Evolutionary conservation across 352 stramenopile genomes (phyloP).

Genomic region (Pythium sukuiense): DNA sequence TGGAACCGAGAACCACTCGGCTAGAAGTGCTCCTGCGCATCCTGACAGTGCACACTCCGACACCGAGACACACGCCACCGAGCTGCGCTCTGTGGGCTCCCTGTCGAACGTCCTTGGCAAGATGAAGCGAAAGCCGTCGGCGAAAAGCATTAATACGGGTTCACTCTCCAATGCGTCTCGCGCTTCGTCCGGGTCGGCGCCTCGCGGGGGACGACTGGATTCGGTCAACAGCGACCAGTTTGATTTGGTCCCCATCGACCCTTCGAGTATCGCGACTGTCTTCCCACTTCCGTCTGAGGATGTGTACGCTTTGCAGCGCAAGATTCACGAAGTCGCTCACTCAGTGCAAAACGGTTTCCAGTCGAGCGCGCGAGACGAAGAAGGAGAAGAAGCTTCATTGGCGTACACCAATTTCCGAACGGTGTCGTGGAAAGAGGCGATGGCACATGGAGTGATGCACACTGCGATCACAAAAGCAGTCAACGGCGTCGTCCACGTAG

Average conservation of each 20-base stretch:
- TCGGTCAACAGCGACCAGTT: constrained; percentile 18
- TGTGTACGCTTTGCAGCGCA: constrained; percentile 68
- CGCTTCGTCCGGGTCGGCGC: constrained; percentile 1
- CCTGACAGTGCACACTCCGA: background rate
- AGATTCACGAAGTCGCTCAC: constrained; percentile 73
- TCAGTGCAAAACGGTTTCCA: constrained; percentile 73
- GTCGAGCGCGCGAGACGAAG: constrained; percentile 57
- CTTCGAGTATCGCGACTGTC: constrained; percentile 66
- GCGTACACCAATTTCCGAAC: constrained; percentile 76
- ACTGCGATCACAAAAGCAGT: constrained; percentile 69
- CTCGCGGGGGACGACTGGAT: constrained; percentile 17
- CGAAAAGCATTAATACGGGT: background rate
- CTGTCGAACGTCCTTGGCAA: constrained; percentile 18
- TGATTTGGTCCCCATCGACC: constrained; percentile 57
- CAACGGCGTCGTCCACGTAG: constrained; percentile 66
- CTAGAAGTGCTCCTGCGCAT: constrained; percentile 4
- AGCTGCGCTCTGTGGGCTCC: constrained; percentile 17
- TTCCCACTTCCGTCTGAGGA: constrained; percentile 78
- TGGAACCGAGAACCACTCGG: background rate
- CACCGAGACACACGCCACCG: background rate
- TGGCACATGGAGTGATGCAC: constrained; percentile 55
- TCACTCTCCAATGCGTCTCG: background rate
- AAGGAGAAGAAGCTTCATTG: constrained; percentile 56
- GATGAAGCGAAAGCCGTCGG: constrained; percentile 21
- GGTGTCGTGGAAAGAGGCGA: constrained; percentile 57